These are phyloP conservation scores for Nitzschia sp. DNA, from an alignment of 108 stramenopile species.

Conservation along the genomic window DNA sequence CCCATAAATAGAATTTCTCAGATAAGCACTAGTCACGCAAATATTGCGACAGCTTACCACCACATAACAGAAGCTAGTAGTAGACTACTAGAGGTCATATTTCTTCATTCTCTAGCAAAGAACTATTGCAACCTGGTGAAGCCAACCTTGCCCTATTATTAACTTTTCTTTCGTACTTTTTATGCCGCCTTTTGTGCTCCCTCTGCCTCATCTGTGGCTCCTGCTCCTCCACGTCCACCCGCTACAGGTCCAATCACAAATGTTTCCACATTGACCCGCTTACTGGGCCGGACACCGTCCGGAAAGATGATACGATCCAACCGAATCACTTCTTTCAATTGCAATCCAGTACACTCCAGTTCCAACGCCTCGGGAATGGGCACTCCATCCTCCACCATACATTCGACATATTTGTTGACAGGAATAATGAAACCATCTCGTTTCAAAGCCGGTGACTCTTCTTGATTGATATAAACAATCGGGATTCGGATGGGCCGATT, in stretches of 20 bases:
- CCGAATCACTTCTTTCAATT: slow-evolving; percentile 70
- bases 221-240: slow-evolving; percentile 47
- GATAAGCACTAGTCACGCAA: no score
- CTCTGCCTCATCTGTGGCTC: slow-evolving; percentile 13
- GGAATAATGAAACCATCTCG: slow-evolving; percentile 78
- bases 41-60: no score
- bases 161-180: no score
- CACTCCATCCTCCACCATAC: slow-evolving; percentile 70
- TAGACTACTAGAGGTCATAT: not conserved
- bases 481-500: slow-evolving; percentile 75
- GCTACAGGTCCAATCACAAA: slow-evolving; percentile 66
- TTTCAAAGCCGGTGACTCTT: slow-evolving; percentile 83
- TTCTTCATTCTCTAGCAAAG: no score
- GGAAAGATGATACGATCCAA: slow-evolving; percentile 76
- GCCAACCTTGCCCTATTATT: no score
- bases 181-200: not conserved
- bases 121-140: no score
- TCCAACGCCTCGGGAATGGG: slow-evolving; percentile 77
- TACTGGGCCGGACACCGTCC: slow-evolving; percentile 61
- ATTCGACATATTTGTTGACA: slow-evolving; percentile 62
- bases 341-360: slow-evolving; percentile 76
- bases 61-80: not conserved
- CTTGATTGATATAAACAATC: slow-evolving; percentile 63
- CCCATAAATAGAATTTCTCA: no score
- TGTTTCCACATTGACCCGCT: slow-evolving; percentile 28